Base-by-base conservation (phyloP, 495 filamentous ascomycete species). In the Xylaria palmicola region DNA sequence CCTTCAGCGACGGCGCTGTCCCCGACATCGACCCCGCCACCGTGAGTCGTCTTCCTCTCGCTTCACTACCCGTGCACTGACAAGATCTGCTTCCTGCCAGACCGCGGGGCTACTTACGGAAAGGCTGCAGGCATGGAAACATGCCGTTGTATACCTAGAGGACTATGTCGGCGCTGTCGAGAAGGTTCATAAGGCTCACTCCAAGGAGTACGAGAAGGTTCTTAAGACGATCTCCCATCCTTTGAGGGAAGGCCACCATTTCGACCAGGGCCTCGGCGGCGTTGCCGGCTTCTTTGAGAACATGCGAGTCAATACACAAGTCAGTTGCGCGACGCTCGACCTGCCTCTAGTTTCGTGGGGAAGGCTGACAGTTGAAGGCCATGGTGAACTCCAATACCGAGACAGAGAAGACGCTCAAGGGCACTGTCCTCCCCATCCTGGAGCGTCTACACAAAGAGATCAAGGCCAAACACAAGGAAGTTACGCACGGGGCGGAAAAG, bases 171-270 rank as follows among this genome's bases (percentile, higher is more conserved):
- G 77, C 39, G 85, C 87, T 10, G 90, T 89, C 22, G 91, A 96
- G 71, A 97, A 92, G 79, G 77, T 90, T 39, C 85, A 96, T 64
- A 90, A 86, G 73, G 82, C 84, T 13, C 86, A 96, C 62, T 86
- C 90, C 29, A 98, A 97, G 80, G 94, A 98, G 71, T 94, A 96
- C 67, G 92, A 97, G 81, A 93, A 89, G 75, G 86, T 96, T 26
- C 74, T 97, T 65, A 98, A 97, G 90, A 90, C 90, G 40, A 90
- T 97, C 63, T 88, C 84, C 41, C 86, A 92, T 60, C 94, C 94
- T 19, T 76, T 98, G 65, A 88, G 81, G 64, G 90, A 97, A 70
- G 90, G 89, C 4, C 81, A 94, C 51, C 94, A 98, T 72, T 98
- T 98, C 72, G 91, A 92, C 66, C 88, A 96, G 75, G 85, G 81